A percentile compares a stretch with the other conserved stretches of the same genome.
Evolutionary conservation across 2,329 filamentous ascomycete species (phyloP).

Genomic region (Colletotrichum viniferum): DNA sequence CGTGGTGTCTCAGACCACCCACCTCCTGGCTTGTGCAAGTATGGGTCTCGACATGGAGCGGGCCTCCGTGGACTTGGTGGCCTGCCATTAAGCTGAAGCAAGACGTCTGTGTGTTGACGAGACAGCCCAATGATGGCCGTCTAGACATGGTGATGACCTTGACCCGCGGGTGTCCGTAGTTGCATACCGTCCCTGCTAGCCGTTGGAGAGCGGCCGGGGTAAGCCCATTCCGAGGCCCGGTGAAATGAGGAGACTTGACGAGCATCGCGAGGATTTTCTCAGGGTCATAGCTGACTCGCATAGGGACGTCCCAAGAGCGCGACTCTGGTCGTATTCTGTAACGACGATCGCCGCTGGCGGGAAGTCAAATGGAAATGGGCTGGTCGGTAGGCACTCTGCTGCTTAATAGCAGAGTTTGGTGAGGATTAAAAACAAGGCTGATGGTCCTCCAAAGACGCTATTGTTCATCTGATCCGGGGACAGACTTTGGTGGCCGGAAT

Average conservation of each 20-base stretch:
- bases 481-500: not conserved
- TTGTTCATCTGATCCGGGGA: not conserved
- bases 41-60: not conserved
- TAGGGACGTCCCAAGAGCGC: not conserved
- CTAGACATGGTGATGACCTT: not conserved
- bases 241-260: not conserved
- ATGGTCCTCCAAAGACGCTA: not conserved
- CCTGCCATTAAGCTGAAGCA: not conserved
- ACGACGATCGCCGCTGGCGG: not conserved
- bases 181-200: not conserved
- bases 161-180: not conserved
- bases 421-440: not conserved
- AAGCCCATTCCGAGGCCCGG: not conserved
- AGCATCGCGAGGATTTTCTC: not conserved
- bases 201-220: not conserved
- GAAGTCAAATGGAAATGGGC: not conserved
- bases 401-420: too few species aligned
- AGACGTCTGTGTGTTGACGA: not conserved
- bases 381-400: not conserved
- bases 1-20: slow-evolving; percentile 10
- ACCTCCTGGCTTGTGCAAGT: slow-evolving; percentile 1
- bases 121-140: not conserved
- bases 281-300: slow-evolving; percentile 4
- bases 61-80: not conserved
- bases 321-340: not conserved